A percentile compares a stretch with the other conserved stretches of the same genome.
Evolutionary conservation across 2,329 filamentous ascomycete species (phyloP).

Genomic region (Calonectria henricotiae): DNA sequence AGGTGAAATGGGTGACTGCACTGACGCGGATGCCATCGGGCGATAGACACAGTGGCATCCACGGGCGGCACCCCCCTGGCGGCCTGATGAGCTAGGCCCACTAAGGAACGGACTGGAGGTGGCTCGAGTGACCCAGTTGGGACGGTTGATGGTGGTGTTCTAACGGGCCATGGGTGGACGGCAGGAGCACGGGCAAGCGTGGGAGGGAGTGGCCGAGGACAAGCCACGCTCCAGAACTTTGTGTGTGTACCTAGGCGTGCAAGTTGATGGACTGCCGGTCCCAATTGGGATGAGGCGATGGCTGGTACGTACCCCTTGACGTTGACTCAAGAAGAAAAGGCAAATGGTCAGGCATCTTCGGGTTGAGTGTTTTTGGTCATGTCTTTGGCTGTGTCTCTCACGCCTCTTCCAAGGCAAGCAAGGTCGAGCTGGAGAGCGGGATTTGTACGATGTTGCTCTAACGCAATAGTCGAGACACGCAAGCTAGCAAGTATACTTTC

Average conservation of each 20-base stretch:
- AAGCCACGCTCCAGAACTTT: constrained; percentile 40
- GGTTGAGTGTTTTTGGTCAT: constrained; percentile 20
- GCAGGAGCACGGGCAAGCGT: constrained; percentile 44
- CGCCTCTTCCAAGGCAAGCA: not conserved
- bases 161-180: constrained; percentile 26
- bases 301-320: constrained; percentile 22
- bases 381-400: constrained; percentile 24
- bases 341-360: constrained; percentile 10
- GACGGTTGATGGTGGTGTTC: constrained; percentile 29
- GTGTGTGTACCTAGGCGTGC: not conserved
- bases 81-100: constrained; percentile 42
- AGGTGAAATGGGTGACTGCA: constrained; percentile 37
- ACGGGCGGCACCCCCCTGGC: constrained; percentile 29
- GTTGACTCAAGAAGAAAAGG: not conserved
- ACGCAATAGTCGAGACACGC: constrained; percentile 13
- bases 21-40: constrained; percentile 47
- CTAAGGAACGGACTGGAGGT: constrained; percentile 38
- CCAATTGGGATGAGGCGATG: constrained; percentile 9
- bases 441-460: constrained; percentile 14
- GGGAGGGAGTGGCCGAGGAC: constrained; percentile 48
- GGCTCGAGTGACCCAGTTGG: constrained; percentile 26
- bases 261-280: constrained; percentile 8
- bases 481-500: constrained; percentile 14
- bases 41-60: constrained; percentile 39
- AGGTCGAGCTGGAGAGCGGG: not conserved